A percentile compares a stretch with the other conserved stretches of the same genome.
These are phyloP conservation scores for Trichophyton equinum DNA, from an alignment of 2,329 filamentous ascomycete species.

Conservation along the genomic window DNA sequence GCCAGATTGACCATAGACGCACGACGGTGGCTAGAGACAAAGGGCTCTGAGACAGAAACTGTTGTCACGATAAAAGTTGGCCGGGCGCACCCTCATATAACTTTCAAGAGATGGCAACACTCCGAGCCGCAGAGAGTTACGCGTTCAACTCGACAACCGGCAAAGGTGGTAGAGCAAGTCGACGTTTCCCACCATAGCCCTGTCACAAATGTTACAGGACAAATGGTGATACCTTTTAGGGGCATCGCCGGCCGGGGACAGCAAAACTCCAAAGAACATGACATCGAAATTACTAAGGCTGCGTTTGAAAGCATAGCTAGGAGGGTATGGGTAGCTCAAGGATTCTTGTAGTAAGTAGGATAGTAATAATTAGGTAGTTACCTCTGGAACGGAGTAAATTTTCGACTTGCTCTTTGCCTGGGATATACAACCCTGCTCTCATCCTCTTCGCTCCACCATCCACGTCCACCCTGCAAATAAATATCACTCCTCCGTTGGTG, in stretches of 20 bases:
- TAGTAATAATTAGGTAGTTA: no score
- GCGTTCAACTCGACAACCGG: not conserved
- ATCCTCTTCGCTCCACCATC: conserved; percentile 6
- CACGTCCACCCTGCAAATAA: not conserved
- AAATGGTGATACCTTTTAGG: not conserved
- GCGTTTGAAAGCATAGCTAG: not conserved
- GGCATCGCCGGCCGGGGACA: not conserved
- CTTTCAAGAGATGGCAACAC: not conserved
- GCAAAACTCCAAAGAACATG: not conserved
- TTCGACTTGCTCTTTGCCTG: no score
- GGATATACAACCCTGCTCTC: conserved; percentile 5
- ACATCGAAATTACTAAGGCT: not conserved
- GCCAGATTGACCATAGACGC: not conserved
- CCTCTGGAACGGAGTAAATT: no score
- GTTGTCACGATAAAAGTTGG: not conserved
- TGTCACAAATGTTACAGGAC: not conserved
- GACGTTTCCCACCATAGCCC: not conserved
- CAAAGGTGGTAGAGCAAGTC: not conserved
- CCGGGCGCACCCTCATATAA: not conserved
- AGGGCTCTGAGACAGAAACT: not conserved
- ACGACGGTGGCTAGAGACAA: not conserved
- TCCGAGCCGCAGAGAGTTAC: not conserved
- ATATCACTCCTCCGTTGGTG: not conserved
- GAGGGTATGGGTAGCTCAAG: not conserved
- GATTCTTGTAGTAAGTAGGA: not conserved